Evolutionary conservation across 805 yeast species (phyloP).

Genomic region (Nakazawaea sp.): DNA sequence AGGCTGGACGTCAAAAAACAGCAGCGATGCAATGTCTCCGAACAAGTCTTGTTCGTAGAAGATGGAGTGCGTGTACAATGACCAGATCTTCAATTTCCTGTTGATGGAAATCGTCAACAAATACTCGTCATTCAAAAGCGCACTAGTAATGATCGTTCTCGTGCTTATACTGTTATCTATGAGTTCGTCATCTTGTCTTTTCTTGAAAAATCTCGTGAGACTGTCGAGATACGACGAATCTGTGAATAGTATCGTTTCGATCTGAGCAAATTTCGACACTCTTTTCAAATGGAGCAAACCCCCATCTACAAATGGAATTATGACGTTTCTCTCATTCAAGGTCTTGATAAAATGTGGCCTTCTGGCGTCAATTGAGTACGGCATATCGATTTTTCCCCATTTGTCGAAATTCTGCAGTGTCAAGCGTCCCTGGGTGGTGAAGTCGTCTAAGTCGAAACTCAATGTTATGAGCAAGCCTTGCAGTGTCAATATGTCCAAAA

Average conservation of each 20-base stretch:
- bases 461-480: conserved; percentile 47
- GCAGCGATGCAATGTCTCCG: neutral
- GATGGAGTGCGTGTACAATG: conserved; percentile 27
- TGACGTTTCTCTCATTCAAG: conserved; percentile 16
- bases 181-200: conserved; percentile 14
- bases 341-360: conserved; percentile 48
- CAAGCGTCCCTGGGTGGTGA: conserved; percentile 18
- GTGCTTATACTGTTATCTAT: conserved; percentile 17
- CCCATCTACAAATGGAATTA: conserved; percentile 72
- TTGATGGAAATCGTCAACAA: conserved; percentile 48
- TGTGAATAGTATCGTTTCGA: conserved; percentile 33
- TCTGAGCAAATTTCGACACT: conserved; percentile 12
- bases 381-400: conserved; percentile 67
- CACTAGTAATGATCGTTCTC: conserved; percentile 13
- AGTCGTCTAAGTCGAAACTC: conserved; percentile 34
- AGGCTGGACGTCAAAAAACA: conserved; percentile 2
- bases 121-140: conserved; percentile 16
- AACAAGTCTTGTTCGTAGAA: conserved; percentile 16
- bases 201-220: conserved; percentile 20
- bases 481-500: conserved; percentile 50
- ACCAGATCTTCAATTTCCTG: conserved; percentile 56
- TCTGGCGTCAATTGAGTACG: conserved; percentile 56
- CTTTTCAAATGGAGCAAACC: conserved; percentile 55
- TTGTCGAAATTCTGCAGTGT: conserved; percentile 25
- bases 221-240: conserved; percentile 40